A percentile compares a stretch with the other conserved stretches of the same genome.
Conservation (phyloP, 129 eudicot species). For the Gnaphalium uliginosum region DNA sequence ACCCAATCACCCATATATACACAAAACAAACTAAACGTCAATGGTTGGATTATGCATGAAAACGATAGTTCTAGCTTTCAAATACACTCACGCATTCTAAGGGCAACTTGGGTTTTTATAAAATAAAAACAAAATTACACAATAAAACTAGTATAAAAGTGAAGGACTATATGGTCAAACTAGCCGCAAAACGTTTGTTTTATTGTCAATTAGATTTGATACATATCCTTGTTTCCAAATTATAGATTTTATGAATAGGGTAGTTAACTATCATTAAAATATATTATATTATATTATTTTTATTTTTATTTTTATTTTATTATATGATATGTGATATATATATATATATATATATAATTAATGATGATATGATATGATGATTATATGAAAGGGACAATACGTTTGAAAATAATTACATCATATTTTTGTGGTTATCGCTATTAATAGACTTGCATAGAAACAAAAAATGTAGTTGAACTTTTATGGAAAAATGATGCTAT, state of each 20-base stretch:
- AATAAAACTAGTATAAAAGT: not conserved
- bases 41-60: not conserved
- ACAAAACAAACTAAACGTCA: not conserved
- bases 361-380: too few species aligned
- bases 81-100: not conserved
- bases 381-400: not conserved
- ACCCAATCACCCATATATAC: too few species aligned
- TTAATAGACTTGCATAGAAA: not conserved
- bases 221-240: too few species aligned
- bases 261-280: too few species aligned
- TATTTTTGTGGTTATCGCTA: not conserved
- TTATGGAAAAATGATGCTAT: not conserved
- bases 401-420: not conserved
- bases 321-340: too few species aligned
- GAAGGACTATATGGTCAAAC: too few species aligned
- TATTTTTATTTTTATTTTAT: too few species aligned
- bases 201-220: too few species aligned
- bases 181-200: too few species aligned
- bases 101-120: not conserved
- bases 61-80: not conserved
- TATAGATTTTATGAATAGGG: too few species aligned
- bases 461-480: not conserved
- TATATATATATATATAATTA: too few species aligned
- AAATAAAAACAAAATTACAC: not conserved
- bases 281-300: too few species aligned